These are phyloP conservation scores for Hamigera avellanea DNA, from an alignment of 495 filamentous ascomycete species.

Conservation along the genomic window DNA sequence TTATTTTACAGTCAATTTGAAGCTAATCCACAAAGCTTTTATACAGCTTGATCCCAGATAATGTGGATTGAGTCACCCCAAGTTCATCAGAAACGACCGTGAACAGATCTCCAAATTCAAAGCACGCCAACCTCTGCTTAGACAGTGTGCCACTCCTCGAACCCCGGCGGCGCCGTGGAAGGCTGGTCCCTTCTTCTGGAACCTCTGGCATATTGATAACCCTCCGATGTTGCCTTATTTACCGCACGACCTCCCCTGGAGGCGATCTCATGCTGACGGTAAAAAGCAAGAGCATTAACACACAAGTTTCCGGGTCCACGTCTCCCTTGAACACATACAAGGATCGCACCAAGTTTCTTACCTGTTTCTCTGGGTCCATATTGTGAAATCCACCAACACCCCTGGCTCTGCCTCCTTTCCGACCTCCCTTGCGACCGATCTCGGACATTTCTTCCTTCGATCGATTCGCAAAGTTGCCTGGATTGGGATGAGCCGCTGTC, in stretches of 20 bases:
- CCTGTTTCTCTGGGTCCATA: conserved; percentile 33
- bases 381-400: conserved; percentile 11
- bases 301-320: neutral
- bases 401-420: conserved; percentile 15
- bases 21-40: no score
- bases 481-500: conserved; percentile 24
- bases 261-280: conserved; percentile 28
- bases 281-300: neutral
- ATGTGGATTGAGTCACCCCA: no score
- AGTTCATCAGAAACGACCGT: no score
- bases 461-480: conserved; percentile 51
- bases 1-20: no score
- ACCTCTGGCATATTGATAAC: conserved; percentile 1
- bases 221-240: conserved; percentile 3
- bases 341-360: conserved; percentile 12
- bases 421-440: conserved; percentile 38
- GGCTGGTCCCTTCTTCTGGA: conserved; percentile 5
- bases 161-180: conserved; percentile 12
- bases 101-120: no score
- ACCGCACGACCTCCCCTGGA: conserved; percentile 36
- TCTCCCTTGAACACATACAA: neutral
- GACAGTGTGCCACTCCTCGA: conserved; percentile 10
- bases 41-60: no score
- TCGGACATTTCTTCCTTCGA: conserved; percentile 39
- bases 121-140: neutral